These are phyloP conservation scores for Candida loeiensis DNA, from an alignment of 805 yeast genomes.

Conservation along the genomic window DNA sequence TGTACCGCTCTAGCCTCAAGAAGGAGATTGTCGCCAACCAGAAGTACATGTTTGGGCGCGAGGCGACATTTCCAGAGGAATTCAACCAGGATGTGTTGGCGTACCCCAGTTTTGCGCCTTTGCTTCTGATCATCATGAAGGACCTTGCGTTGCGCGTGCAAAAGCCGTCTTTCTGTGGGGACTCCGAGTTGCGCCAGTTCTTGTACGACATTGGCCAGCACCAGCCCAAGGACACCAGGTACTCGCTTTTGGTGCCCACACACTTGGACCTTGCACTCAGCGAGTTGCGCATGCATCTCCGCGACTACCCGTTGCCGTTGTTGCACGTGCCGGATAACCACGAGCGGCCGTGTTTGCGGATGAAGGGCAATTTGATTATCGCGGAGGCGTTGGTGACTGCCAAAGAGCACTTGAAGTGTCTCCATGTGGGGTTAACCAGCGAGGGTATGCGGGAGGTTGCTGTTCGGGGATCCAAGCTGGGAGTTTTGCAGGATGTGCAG, in stretches of 20 bases:
- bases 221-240: slow-evolving; percentile 66
- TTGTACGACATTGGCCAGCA: slow-evolving; percentile 77
- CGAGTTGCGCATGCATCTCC: slow-evolving; percentile 65
- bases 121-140: slow-evolving; percentile 29
- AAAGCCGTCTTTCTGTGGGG: slow-evolving; percentile 25
- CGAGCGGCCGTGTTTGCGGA: slow-evolving; percentile 27
- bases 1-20: slow-evolving; percentile 37
- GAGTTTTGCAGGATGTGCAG: slow-evolving; percentile 11
- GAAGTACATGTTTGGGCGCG: slow-evolving; percentile 34
- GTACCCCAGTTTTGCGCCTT: slow-evolving; percentile 34
- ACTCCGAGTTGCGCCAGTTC: slow-evolving; percentile 50
- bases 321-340: slow-evolving; percentile 57
- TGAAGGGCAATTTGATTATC: slow-evolving; percentile 62
- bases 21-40: slow-evolving; percentile 36
- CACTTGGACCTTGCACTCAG: slow-evolving; percentile 51
- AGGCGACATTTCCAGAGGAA: slow-evolving; percentile 15
- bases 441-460: slow-evolving; percentile 14
- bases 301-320: slow-evolving; percentile 87
- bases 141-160: slow-evolving; percentile 23
- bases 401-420: slow-evolving; percentile 48
- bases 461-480: slow-evolving; percentile 15
- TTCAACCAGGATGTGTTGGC: slow-evolving; percentile 26
- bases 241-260: slow-evolving; percentile 66
- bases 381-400: slow-evolving; percentile 59
- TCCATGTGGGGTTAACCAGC: slow-evolving; percentile 61